phyloP scores from a whole-genome alignment of 1,284 basidiomycete species.

The Coniophora puteana region DNA sequence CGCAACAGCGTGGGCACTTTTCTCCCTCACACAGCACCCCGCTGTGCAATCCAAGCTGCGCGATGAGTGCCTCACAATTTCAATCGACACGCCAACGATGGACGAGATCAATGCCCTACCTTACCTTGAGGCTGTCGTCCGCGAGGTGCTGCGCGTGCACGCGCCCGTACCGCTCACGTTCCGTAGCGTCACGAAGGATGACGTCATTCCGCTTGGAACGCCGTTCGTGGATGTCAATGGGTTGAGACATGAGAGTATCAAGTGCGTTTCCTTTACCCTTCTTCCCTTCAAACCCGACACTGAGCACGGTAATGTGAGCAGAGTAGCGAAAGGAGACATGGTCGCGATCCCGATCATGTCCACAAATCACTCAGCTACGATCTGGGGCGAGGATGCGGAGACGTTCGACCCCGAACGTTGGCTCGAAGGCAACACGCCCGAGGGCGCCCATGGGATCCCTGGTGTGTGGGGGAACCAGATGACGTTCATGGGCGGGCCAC shows the following conservation, averaged over 20 bases:
- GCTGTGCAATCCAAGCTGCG: conserved; percentile 65
- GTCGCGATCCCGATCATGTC: conserved; percentile 34
- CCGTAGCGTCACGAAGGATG: conserved; percentile 50
- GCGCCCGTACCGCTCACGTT: conserved; percentile 55
- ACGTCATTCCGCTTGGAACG: conserved; percentile 50
- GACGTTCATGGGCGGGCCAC: conserved; percentile 58
- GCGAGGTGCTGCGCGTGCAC: conserved; percentile 67
- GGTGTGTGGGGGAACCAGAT: conserved; percentile 58
- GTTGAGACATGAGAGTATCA: conserved; percentile 24
- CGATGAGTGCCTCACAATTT: conserved; percentile 52
- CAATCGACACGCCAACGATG: conserved; percentile 53
- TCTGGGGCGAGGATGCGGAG: conserved; percentile 46
- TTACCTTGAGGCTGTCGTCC: conserved; percentile 63
- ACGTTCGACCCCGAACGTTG: conserved; percentile 56
- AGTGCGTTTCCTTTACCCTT: no score
- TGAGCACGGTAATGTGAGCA: no score
- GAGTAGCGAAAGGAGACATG: conserved; percentile 34
- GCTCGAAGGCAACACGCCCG: conserved; percentile 45
- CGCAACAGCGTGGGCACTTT: conserved; percentile 58
- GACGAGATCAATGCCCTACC: conserved; percentile 55
- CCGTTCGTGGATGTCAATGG: conserved; percentile 42
- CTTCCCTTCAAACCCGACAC: no score
- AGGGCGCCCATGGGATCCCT: conserved; percentile 42
- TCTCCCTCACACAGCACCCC: conserved; percentile 51
- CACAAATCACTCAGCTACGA: conserved; percentile 34